A percentile compares a stretch with the other conserved stretches of the same genome.
Evolutionary conservation across 2,329 filamentous ascomycete genomes (phyloP).

Genomic region (Botryotinia globosa): DNA sequence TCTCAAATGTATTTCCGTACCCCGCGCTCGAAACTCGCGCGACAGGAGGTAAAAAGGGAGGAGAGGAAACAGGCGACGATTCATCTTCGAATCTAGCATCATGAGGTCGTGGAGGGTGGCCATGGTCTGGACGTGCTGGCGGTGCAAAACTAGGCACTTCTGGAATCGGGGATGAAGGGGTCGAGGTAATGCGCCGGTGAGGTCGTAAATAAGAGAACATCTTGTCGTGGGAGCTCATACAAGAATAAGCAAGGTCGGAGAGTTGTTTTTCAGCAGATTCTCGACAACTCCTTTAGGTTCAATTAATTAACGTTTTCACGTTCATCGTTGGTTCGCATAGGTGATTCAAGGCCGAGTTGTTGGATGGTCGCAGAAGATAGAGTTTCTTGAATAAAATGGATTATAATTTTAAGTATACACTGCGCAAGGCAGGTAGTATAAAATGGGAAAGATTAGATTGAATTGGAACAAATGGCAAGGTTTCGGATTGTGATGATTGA

Average conservation of each 20-base stretch:
- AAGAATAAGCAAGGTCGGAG: neutral
- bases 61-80: constrained; percentile 40
- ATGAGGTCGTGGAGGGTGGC: constrained; percentile 33
- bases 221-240: constrained; percentile 7
- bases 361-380: neutral
- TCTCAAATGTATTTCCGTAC: constrained; percentile 19
- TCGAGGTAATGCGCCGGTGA: constrained; percentile 38
- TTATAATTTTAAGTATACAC: neutral
- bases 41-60: constrained; percentile 47
- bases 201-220: constrained; percentile 41
- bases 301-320: neutral
- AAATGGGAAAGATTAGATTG: neutral
- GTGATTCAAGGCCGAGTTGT: neutral
- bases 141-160: constrained; percentile 34
- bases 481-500: neutral
- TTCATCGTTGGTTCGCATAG: constrained; percentile 3
- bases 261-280: neutral
- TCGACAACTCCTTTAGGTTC: neutral
- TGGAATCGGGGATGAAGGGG: constrained; percentile 35
- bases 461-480: neutral
- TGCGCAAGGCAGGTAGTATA: neutral
- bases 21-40: constrained; percentile 39
- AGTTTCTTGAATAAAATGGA: neutral
- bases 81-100: constrained; percentile 28
- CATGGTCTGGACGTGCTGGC: constrained; percentile 31